A percentile compares a stretch with the other conserved stretches of the same genome.
Conservation (phyloP, 805 yeast genomes). For the Saccharomycopsis lassenensis region DNA sequence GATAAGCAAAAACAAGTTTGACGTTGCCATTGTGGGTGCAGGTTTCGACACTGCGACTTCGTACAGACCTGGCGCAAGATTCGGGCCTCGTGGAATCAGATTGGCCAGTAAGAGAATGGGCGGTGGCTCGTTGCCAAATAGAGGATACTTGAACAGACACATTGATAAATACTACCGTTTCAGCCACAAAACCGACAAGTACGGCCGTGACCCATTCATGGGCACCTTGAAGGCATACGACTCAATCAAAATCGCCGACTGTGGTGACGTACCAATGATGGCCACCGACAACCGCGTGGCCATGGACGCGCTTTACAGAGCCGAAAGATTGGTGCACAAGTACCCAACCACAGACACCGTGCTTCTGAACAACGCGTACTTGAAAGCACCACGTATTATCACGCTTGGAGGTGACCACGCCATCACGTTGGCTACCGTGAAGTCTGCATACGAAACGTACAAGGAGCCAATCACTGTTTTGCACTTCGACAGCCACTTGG, state of each 20-base stretch:
- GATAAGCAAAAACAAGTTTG: slow-evolving; percentile 25
- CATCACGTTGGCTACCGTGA: slow-evolving; percentile 38
- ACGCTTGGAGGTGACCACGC: slow-evolving; percentile 58
- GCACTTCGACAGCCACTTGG: slow-evolving; percentile 59
- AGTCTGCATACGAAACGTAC: slow-evolving; percentile 38
- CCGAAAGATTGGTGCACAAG: slow-evolving; percentile 36
- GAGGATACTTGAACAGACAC: slow-evolving; percentile 10
- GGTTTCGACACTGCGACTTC: slow-evolving; percentile 45
- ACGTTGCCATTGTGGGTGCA: slow-evolving; percentile 44
- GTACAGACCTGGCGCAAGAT: slow-evolving; percentile 42
- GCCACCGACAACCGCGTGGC: slow-evolving; percentile 50
- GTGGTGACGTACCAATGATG: slow-evolving; percentile 51
- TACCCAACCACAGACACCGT: slow-evolving; percentile 22
- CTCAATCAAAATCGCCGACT: slow-evolving; percentile 34
- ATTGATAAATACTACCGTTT: not conserved
- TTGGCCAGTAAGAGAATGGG: slow-evolving; percentile 37
- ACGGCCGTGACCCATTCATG: slow-evolving; percentile 22
- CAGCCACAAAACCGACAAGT: not conserved
- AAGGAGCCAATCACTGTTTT: slow-evolving; percentile 37
- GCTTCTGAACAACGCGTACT: slow-evolving; percentile 15
- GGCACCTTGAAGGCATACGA: slow-evolving; percentile 34
- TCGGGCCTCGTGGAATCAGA: slow-evolving; percentile 40
- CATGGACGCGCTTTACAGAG: slow-evolving; percentile 44
- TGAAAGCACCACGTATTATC: slow-evolving; percentile 30
- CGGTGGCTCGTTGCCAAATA: slow-evolving; percentile 18